A percentile compares a stretch with the other conserved stretches of the same genome.
Evolutionary conservation across 2,329 filamentous ascomycete genomes (phyloP).

Genomic region (Celoporthe dispersa): DNA sequence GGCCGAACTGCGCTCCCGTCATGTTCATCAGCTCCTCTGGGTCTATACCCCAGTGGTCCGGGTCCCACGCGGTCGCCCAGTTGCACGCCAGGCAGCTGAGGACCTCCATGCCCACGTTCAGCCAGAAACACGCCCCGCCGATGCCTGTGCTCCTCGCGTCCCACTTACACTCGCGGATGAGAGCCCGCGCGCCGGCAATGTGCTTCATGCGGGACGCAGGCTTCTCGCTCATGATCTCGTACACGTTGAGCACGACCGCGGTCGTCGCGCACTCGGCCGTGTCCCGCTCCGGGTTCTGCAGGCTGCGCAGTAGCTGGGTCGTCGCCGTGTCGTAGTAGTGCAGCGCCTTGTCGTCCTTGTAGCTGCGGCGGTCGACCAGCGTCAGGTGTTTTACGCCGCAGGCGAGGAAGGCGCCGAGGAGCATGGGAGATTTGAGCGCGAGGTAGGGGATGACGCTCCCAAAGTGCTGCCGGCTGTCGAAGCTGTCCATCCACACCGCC

Average conservation of each 20-base stretch:
- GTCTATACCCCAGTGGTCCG: slow-evolving; percentile 86
- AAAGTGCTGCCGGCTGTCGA: slow-evolving; percentile 87
- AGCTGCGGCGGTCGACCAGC: slow-evolving; percentile 66
- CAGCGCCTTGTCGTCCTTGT: slow-evolving; percentile 76
- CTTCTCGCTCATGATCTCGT: slow-evolving; percentile 88
- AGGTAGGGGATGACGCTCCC: slow-evolving; percentile 82
- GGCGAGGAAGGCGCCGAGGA: slow-evolving; percentile 85
- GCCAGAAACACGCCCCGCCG: slow-evolving; percentile 89
- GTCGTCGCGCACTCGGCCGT: slow-evolving; percentile 84
- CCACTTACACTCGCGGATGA: slow-evolving; percentile 92
- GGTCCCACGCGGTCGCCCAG: slow-evolving; percentile 86
- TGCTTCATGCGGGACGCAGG: slow-evolving; percentile 85
- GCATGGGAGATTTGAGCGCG: slow-evolving; percentile 81
- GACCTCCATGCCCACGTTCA: slow-evolving; percentile 91
- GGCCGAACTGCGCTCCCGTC: slow-evolving; percentile 22
- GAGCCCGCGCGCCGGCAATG: slow-evolving; percentile 79
- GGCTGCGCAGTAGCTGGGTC: slow-evolving; percentile 71
- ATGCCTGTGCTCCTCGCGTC: slow-evolving; percentile 78
- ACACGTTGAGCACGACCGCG: slow-evolving; percentile 87
- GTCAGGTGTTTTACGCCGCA: slow-evolving; percentile 85
- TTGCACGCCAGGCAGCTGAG: slow-evolving; percentile 85
- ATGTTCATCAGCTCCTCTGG: slow-evolving; percentile 54
- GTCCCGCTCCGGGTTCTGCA: slow-evolving; percentile 85
- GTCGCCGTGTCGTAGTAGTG: slow-evolving; percentile 88
- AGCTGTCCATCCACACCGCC: slow-evolving; percentile 90